phyloP scores from a whole-genome alignment of 306 rosid species.

The Quercus alba region DNA sequence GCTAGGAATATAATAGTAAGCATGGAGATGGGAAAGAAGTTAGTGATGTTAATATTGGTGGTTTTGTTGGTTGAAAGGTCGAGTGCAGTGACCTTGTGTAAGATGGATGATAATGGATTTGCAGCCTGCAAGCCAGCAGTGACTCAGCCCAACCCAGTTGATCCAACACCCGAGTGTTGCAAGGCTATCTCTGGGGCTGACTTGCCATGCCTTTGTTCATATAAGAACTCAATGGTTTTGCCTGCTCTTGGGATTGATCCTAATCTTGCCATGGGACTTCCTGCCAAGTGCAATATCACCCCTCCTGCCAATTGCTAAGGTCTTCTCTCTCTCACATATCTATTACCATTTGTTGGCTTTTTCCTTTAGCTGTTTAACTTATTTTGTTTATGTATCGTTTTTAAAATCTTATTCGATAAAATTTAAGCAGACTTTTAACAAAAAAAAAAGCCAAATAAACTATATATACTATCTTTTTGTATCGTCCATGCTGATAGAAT shows the following conservation, averaged over 20 bases:
- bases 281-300: conserved; percentile 41
- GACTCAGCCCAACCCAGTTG: conserved; percentile 25
- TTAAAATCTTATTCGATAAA: no score
- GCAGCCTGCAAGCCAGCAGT: conserved; percentile 41
- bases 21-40: conserved; percentile 12
- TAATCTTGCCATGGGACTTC: conserved; percentile 43
- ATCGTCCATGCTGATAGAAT: no score
- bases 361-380: no score
- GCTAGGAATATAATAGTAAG: neutral
- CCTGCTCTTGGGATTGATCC: conserved; percentile 40
- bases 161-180: conserved; percentile 33
- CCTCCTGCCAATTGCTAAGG: conserved; percentile 35
- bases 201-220: conserved; percentile 41
- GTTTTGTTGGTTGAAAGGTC: conserved; percentile 14
- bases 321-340: neutral
- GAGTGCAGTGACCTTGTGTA: conserved; percentile 19
- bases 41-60: neutral
- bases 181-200: conserved; percentile 31
- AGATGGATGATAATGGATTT: conserved; percentile 22
- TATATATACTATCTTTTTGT: no score
- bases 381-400: no score
- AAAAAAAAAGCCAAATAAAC: no score
- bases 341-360: no score
- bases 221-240: conserved; percentile 28
- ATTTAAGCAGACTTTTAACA: no score